phyloP scores from a whole-genome alignment of 2,329 filamentous ascomycete genomes.

The Sclerotinia nivalis region DNA sequence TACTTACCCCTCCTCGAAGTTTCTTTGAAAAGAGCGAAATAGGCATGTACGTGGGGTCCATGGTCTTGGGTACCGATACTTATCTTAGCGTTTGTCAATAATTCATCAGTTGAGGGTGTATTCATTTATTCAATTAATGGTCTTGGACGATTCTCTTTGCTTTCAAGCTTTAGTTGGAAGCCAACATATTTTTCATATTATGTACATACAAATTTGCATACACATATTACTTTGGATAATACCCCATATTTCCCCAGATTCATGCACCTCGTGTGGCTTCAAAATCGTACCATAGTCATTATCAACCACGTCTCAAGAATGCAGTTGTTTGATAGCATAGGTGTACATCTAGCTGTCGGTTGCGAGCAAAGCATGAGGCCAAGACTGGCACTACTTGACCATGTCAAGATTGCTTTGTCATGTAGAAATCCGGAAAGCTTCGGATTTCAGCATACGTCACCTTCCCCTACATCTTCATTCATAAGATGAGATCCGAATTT shows the following conservation, averaged over 20 bases:
- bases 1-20: background rate
- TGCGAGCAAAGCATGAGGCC: background rate
- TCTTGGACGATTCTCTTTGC: background rate
- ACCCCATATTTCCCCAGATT: constrained; percentile 15
- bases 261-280: background rate
- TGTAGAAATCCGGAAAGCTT: background rate
- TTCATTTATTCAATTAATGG: background rate
- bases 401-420: background rate
- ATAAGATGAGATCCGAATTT: background rate
- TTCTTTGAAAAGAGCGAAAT: background rate
- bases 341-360: background rate
- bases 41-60: background rate
- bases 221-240: constrained; percentile 9
- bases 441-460: background rate
- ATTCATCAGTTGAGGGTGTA: background rate
- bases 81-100: background rate
- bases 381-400: background rate
- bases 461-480: background rate
- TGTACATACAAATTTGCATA: background rate
- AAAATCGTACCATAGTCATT: background rate
- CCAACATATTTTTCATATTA: background rate
- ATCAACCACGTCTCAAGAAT: background rate
- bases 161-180: background rate
- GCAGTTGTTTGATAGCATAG: background rate
- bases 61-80: background rate